Conservation (phyloP, 1,284 basidiomycete species). For the Takashimella tepidaria region DNA sequence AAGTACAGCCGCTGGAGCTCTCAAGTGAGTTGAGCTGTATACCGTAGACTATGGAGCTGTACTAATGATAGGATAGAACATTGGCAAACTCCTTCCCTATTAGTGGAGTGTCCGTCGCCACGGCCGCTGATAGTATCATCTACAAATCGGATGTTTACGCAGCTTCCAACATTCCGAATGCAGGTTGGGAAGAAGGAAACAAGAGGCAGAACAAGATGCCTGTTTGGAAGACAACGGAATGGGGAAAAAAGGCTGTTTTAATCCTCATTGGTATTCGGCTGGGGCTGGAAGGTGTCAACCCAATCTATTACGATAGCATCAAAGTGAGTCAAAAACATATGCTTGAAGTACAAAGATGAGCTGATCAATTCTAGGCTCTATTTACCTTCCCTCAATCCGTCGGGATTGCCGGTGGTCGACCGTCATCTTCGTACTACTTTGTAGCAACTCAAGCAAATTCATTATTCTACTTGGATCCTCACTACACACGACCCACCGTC, state of each 20-base stretch:
- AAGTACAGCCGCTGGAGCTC: slow-evolving; percentile 89
- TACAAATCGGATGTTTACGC: slow-evolving; percentile 81
- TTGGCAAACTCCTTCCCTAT: slow-evolving; percentile 75
- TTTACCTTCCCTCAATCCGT: slow-evolving; percentile 93
- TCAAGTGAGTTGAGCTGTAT: slow-evolving; percentile 80
- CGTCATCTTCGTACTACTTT: slow-evolving; percentile 95
- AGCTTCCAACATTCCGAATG: slow-evolving; percentile 58
- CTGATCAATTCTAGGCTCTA: slow-evolving; percentile 56
- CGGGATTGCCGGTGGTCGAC: slow-evolving; percentile 91
- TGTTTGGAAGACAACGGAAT: slow-evolving; percentile 40
- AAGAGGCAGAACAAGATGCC: neutral
- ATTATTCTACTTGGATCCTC: slow-evolving; percentile 94
- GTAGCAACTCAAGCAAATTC: slow-evolving; percentile 85
- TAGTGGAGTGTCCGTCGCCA: slow-evolving; percentile 72
- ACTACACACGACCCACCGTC: slow-evolving; percentile 76
- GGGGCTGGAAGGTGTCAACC: slow-evolving; percentile 88
- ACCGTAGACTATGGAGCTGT: too few species aligned
- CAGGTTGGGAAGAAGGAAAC: slow-evolving; percentile 19
- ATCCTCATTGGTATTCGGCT: slow-evolving; percentile 81
- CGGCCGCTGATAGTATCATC: slow-evolving; percentile 76
- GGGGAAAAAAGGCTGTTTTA: slow-evolving; percentile 81
- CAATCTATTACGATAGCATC: slow-evolving; percentile 87
- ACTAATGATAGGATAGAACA: slow-evolving; percentile 51
- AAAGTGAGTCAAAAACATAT: slow-evolving; percentile 60
- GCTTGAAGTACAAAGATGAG: slow-evolving; percentile 3